phyloP scores from a whole-genome alignment of 2,329 filamentous ascomycete species.

The Rutstroemia sp. region DNA sequence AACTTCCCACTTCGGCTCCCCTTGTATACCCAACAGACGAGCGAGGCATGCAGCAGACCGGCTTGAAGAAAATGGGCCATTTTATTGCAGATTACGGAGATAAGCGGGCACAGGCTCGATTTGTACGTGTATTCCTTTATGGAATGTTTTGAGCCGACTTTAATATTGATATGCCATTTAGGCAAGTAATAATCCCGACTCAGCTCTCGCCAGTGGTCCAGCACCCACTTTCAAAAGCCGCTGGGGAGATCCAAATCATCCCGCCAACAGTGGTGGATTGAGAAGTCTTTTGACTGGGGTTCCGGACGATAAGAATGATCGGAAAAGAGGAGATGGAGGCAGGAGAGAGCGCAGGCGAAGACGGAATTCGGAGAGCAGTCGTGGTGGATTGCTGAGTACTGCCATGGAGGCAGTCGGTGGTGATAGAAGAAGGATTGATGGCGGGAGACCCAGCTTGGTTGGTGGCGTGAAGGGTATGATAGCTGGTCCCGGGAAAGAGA shows the following conservation, averaged over 20 bases:
- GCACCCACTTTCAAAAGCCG: not conserved
- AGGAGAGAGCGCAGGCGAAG: not conserved
- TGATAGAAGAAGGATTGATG: not conserved
- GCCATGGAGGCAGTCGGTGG: not conserved
- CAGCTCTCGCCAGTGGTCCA: not conserved
- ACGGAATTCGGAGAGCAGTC: not conserved
- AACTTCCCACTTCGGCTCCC: not conserved
- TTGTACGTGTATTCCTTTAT: not conserved
- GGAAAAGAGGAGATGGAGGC: not conserved
- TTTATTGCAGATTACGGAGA: conserved; percentile 14
- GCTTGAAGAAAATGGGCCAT: conserved; percentile 32
- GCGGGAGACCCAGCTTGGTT: not conserved
- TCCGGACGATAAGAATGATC: not conserved
- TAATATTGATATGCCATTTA: not conserved
- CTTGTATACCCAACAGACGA: not conserved
- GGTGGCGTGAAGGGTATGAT: not conserved
- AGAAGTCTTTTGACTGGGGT: conserved; percentile 1
- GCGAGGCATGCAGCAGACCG: conserved; percentile 9
- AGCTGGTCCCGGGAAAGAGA: not conserved
- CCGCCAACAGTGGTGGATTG: not conserved
- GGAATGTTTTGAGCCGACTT: not conserved
- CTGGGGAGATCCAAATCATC: conserved; percentile 1
- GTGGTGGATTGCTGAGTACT: not conserved
- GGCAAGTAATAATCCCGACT: not conserved
- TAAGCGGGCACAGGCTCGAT: conserved; percentile 9